Percentiles rank a stretch among this genome's conserved stretches.
These are phyloP conservation scores for Mycena galericulata DNA, from an alignment of 768 basidiomycete genomes.

Conservation along the genomic window DNA sequence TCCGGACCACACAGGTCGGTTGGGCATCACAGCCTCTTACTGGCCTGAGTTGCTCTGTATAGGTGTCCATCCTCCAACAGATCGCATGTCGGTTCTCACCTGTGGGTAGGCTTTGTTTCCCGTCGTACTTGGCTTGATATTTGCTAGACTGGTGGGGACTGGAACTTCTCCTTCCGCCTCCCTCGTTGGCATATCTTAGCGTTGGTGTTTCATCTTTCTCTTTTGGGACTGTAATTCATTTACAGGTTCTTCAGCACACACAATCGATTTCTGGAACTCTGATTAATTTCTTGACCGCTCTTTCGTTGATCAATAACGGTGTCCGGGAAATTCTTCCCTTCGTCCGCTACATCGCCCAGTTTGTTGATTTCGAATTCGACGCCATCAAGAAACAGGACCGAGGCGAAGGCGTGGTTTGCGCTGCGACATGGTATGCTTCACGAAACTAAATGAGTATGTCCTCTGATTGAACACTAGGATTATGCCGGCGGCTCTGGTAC, in stretches of 20 bases:
- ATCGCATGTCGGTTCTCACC: conserved; percentile 82
- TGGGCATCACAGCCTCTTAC: conserved; percentile 10
- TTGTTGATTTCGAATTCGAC: conserved; percentile 80
- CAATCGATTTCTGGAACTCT: conserved; percentile 72
- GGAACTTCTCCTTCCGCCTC: conserved; percentile 80
- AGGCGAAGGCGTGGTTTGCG: conserved; percentile 87
- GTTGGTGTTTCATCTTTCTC: conserved; percentile 50
- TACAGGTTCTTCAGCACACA: conserved; percentile 40
- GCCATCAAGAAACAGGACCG: conserved; percentile 71
- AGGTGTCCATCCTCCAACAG: conserved; percentile 79
- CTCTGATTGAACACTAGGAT: conserved; percentile 57
- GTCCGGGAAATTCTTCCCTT: conserved; percentile 88
- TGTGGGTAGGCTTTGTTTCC: conserved; percentile 60
- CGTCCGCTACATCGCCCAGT: conserved; percentile 82
- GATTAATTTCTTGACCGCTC: conserved; percentile 81
- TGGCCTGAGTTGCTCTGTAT: conserved; percentile 3
- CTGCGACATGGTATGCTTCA: conserved; percentile 82
- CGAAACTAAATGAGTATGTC: background rate
- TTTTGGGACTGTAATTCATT: background rate
- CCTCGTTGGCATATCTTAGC: conserved; percentile 70
- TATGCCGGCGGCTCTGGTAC: conserved; percentile 79
- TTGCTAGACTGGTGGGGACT: conserved; percentile 90
- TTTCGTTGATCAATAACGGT: conserved; percentile 77
- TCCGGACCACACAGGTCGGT: conserved; percentile 74
- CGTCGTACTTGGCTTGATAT: conserved; percentile 6